Evolutionary conservation across 495 filamentous ascomycete genomes (phyloP), one percentile per base, ranked within the genome.

Genomic region (Lophiostoma macrostomum): DNA sequence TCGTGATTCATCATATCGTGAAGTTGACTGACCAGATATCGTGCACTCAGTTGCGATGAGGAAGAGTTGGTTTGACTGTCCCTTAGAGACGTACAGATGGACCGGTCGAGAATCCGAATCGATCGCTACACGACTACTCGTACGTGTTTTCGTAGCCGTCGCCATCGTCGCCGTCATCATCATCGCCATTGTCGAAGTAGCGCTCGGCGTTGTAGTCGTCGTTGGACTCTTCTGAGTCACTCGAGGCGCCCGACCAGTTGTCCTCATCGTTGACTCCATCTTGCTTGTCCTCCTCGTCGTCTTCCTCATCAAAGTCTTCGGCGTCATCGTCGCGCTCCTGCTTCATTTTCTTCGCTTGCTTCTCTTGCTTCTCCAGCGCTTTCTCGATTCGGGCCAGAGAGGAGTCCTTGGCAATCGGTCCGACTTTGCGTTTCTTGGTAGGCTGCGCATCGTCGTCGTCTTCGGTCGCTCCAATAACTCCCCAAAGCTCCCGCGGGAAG

Each of bases 201-300:
- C 81, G 74, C 53, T 84, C 81, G 0, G 81, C 81, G 58, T 84
- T 82, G 65, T 84, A 83, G 31, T 83, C 75, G 57, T 82, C 75
- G 44, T 80, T 78, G 37, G 74, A 71, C 39, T 79, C 73, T 46
- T 78, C 76, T 29, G 49, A 53, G 30, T 54, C 56, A 12, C 24
- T 53, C 14, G 49, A 53, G 7, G 43, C 36, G 13, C 36, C 49
- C 4, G 56, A 60, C 22, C 19, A 54, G 24, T 54, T 53, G 36
- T 80, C 79, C 8, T 74, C 76, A 25, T 79, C 76, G 5, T 67
- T 65, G 14, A 64, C 60, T 7, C 56, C 64, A 16, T 79, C 76
- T 4, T 67, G 70, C 5, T 76, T 71, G 5, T 65, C 64, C 2
- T 56, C 53, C 4, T 66, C 61, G 4, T 64, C 58, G n/a, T 77